Conservation (phyloP, 192 early-diverging fungal species). For the Backusella psychrophila region DNA sequence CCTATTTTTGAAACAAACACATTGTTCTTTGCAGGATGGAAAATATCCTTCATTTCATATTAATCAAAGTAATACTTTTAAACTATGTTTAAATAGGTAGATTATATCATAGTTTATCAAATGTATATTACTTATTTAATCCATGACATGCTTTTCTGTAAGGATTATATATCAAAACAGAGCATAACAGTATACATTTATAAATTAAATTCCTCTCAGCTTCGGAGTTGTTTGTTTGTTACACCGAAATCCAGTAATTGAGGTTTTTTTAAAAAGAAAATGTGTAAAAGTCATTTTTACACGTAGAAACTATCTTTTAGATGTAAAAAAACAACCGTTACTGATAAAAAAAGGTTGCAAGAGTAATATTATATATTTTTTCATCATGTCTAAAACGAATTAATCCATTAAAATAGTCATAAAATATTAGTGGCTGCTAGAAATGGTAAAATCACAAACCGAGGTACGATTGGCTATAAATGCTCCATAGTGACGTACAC, state of each 20-base stretch:
- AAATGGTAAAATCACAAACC: background rate
- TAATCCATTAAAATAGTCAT: background rate
- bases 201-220: background rate
- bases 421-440: background rate
- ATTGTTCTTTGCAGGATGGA: background rate
- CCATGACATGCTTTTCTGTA: too few species aligned
- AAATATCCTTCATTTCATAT: background rate
- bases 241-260: background rate
- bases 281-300: background rate
- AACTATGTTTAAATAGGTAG: too few species aligned
- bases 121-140: too few species aligned
- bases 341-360: background rate
- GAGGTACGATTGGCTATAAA: background rate
- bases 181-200: background rate
- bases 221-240: background rate
- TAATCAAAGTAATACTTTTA: too few species aligned
- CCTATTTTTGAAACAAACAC: background rate
- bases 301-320: background rate
- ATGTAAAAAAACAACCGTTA: background rate
- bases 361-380: background rate
- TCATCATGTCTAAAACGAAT: background rate
- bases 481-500: background rate
- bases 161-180: too few species aligned
- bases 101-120: too few species aligned
- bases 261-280: background rate